A percentile compares a stretch with the other conserved stretches of the same genome.
phyloP scores from a whole-genome alignment of 345 rosid species.

The Citrus inodora region DNA sequence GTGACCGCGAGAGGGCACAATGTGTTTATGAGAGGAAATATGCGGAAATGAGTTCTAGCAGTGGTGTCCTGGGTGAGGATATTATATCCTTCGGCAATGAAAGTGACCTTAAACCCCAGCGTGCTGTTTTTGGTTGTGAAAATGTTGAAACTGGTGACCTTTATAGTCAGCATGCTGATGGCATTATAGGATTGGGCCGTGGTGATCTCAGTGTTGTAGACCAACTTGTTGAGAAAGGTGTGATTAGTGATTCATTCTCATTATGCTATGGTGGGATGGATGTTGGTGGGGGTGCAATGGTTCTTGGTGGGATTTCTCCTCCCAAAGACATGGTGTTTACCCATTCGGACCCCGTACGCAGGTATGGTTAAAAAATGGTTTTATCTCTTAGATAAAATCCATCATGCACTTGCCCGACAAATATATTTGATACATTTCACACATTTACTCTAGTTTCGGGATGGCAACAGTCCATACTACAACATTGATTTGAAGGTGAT shows the following conservation, averaged over 20 bases:
- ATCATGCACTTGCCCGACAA: conserved; percentile 43
- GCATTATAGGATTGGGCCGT: conserved; percentile 90
- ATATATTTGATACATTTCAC: conserved; percentile 65
- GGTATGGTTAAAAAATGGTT: conserved; percentile 51
- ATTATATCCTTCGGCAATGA: conserved; percentile 73
- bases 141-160: conserved; percentile 88
- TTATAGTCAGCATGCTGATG: conserved; percentile 88
- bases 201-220: conserved; percentile 92
- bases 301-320: conserved; percentile 71
- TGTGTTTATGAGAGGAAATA: conserved; percentile 86
- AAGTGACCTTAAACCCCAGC: conserved; percentile 72
- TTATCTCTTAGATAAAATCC: conserved; percentile 26
- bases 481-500: conserved; percentile 91
- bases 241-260: conserved; percentile 79
- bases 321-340: conserved; percentile 75
- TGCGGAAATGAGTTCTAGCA: conserved; percentile 88
- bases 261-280: conserved; percentile 97
- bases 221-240: conserved; percentile 81
- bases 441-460: conserved; percentile 99
- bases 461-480: conserved; percentile 99
- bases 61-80: conserved; percentile 86
- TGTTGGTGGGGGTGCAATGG: conserved; percentile 91
- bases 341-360: conserved; percentile 64
- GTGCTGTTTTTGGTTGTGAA: conserved; percentile 88
- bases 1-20: conserved; percentile 51